Percentiles rank a stretch among this genome's conserved stretches.
Conservation (phyloP, 2,329 filamentous ascomycete genomes). For the Penicillium fuscoglaucum region DNA sequence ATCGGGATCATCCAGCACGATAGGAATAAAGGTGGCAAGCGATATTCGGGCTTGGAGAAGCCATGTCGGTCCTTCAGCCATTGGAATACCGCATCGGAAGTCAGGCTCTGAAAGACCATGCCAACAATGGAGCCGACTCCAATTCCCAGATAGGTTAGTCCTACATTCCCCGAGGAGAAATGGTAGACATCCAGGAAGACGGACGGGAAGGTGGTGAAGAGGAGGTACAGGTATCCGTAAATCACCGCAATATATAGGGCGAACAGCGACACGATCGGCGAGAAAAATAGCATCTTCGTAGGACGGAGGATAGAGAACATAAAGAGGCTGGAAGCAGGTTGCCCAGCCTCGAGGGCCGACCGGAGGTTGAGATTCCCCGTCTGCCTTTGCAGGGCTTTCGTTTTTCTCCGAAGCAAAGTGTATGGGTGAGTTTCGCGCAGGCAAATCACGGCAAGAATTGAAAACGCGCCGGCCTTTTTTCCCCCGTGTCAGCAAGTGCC, state of each 20-base stretch:
- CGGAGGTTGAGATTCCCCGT: not conserved
- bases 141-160: not conserved
- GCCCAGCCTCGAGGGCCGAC: not conserved
- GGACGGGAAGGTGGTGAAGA: not conserved
- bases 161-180: not conserved
- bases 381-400: not conserved
- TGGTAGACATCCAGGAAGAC: not conserved
- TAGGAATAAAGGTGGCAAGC: not conserved
- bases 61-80: not conserved
- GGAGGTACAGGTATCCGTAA: not conserved
- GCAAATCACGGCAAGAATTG: not conserved
- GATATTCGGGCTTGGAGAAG: not conserved
- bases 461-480: not conserved
- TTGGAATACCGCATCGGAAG: not conserved
- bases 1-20: not conserved
- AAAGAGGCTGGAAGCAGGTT: not conserved
- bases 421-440: not conserved
- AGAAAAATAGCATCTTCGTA: slow-evolving; percentile 33
- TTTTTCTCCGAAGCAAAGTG: not conserved
- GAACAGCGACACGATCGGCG: slow-evolving; percentile 55
- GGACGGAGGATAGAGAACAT: not conserved
- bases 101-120: not conserved
- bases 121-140: not conserved
- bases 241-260: slow-evolving; percentile 18
- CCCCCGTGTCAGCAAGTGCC: not conserved